A percentile compares a stretch with the other conserved stretches of the same genome.
These are phyloP conservation scores for Cladosporium sp. DNA, from an alignment of 2,329 filamentous ascomycete species.

Conservation along the genomic window DNA sequence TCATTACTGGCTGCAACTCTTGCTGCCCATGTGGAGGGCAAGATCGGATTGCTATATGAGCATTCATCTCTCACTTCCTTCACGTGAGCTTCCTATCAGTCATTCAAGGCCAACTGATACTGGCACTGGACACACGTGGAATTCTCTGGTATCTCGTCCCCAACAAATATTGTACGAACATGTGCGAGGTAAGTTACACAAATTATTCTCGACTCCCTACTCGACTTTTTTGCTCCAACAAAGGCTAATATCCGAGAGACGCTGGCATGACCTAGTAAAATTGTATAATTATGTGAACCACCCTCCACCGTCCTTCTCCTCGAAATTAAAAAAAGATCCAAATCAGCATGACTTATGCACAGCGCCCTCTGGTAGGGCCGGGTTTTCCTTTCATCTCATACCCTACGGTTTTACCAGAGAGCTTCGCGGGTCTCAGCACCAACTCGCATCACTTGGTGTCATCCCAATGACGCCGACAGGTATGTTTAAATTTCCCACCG, in stretches of 20 bases:
- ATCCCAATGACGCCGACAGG: not conserved
- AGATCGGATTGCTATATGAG: slow-evolving; percentile 4
- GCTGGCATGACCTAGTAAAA: not conserved
- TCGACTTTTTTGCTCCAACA: not conserved
- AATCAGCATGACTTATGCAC: not conserved
- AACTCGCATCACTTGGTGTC: not conserved
- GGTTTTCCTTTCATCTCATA: not conserved
- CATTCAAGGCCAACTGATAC: not conserved
- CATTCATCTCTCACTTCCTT: not conserved
- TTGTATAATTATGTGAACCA: not conserved
- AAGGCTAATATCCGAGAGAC: not conserved
- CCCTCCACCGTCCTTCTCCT: not conserved
- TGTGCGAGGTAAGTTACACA: not conserved
- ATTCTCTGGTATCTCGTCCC: not conserved
- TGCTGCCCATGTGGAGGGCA: slow-evolving; percentile 9
- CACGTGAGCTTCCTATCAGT: not conserved
- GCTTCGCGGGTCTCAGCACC: not conserved
- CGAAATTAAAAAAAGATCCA: not conserved
- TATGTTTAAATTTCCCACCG: not conserved
- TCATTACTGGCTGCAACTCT: not conserved
- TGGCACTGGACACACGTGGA: not conserved
- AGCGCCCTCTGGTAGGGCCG: not conserved
- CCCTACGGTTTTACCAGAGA: not conserved
- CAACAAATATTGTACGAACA: not conserved
- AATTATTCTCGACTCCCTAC: not conserved